Percentiles rank a stretch among this genome's conserved stretches.
Conservation (phyloP, 2,329 filamentous ascomycete species). For the Colletotrichum shisoi region DNA sequence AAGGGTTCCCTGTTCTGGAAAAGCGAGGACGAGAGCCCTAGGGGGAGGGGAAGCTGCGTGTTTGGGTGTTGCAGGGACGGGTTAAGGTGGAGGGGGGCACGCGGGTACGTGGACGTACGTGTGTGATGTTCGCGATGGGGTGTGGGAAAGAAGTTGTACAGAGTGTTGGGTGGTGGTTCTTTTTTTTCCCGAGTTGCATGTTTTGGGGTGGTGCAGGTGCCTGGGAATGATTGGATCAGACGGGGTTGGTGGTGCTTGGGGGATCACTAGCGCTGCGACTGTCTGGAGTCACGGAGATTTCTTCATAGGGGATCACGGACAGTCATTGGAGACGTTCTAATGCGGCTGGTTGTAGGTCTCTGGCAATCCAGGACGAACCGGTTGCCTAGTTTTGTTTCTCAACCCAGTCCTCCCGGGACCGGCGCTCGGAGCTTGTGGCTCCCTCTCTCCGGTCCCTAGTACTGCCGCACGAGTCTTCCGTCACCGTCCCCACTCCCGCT, state of each 20-base stretch:
- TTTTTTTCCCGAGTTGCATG: neutral
- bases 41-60: neutral
- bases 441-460: neutral
- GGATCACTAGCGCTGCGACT: neutral
- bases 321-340: constrained; percentile 6
- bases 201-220: neutral
- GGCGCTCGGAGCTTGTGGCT: neutral
- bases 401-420: neutral
- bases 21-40: neutral
- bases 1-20: neutral
- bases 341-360: neutral
- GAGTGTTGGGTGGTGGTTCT: neutral
- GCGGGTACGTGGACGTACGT: neutral
- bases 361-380: neutral
- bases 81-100: neutral
- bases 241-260: neutral
- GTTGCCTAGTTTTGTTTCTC: neutral
- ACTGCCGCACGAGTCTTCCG: neutral
- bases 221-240: constrained; percentile 21
- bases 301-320: neutral
- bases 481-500: neutral
- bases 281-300: neutral
- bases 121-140: neutral
- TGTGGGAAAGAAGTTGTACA: neutral
- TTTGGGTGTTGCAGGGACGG: constrained; percentile 25